phyloP scores from a whole-genome alignment of 2,329 filamentous ascomycete genomes.

The Botrytis pseudocinerea region DNA sequence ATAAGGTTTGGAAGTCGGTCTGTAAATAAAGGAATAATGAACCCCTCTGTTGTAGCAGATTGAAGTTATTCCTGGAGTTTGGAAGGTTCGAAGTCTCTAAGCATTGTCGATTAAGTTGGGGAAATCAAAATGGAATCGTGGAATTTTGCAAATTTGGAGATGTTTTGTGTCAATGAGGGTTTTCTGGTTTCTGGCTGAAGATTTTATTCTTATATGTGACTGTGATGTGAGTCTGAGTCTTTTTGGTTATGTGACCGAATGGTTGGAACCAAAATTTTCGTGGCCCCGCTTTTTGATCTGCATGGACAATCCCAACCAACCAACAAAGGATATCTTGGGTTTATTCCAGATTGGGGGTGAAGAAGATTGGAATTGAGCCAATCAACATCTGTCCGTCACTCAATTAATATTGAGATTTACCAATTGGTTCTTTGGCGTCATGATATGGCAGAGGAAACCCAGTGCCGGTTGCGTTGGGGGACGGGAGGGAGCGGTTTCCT shows the following conservation, averaged over 20 bases:
- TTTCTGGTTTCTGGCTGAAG: not conserved
- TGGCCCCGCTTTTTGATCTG: slow-evolving; percentile 13
- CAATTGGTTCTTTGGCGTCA: not conserved
- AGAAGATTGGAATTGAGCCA: not conserved
- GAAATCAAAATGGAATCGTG: slow-evolving; percentile 21
- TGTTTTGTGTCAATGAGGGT: not conserved
- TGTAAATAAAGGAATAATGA: slow-evolving; percentile 25
- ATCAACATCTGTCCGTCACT: not conserved
- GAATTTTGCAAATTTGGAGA: not conserved
- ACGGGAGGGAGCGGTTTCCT: not conserved
- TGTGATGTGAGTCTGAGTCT: slow-evolving; percentile 13
- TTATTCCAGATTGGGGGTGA: not conserved
- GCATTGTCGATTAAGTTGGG: slow-evolving; percentile 32
- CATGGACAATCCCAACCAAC: slow-evolving; percentile 8
- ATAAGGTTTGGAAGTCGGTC: slow-evolving; percentile 19
- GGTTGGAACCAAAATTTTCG: slow-evolving; percentile 18
- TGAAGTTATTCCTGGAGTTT: slow-evolving; percentile 35
- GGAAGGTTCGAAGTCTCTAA: slow-evolving; percentile 38
- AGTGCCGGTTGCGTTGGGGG: not conserved
- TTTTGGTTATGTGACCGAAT: slow-evolving; percentile 12
- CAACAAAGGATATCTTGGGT: slow-evolving; percentile 5
- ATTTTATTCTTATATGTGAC: slow-evolving; percentile 10
- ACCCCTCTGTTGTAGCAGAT: slow-evolving; percentile 21
- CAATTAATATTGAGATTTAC: slow-evolving; percentile 4
- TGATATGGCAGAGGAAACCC: not conserved